Percentiles rank a stretch among this genome's conserved stretches.
Conservation (phyloP, 2,329 filamentous ascomycete species). For the Cadophora luteo-olivacea region DNA sequence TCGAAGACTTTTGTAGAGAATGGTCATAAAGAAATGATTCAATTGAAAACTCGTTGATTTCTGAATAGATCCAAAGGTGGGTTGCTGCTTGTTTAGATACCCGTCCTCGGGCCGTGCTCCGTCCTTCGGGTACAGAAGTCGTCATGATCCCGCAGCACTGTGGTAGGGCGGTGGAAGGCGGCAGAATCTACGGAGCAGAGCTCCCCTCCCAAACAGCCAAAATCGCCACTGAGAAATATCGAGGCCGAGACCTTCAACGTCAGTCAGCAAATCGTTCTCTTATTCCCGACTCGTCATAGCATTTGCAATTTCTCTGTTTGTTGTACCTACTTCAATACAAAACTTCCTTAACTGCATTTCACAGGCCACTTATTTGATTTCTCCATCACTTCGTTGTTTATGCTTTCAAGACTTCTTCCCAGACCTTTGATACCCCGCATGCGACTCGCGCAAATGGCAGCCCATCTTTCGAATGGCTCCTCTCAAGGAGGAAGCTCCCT, state of each 20-base stretch:
- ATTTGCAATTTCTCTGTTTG: background rate
- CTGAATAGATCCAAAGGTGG: conserved; percentile 5
- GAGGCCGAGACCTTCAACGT: conserved; percentile 25
- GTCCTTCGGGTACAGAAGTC: background rate
- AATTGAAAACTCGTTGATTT: background rate
- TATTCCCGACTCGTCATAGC: conserved; percentile 23
- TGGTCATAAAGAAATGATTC: conserved; percentile 23
- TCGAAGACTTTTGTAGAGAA: conserved; percentile 20
- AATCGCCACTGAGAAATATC: conserved; percentile 24
- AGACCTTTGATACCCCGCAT: conserved; percentile 42
- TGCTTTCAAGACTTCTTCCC: conserved; percentile 41
- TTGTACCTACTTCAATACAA: background rate
- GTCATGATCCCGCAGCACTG: background rate
- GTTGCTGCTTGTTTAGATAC: background rate
- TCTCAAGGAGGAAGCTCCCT: conserved; percentile 46
- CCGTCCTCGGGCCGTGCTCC: background rate
- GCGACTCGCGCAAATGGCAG: conserved; percentile 53
- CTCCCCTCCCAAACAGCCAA: no score
- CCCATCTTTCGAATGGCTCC: conserved; percentile 47
- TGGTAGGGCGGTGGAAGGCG: conserved; percentile 2
- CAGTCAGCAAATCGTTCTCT: conserved; percentile 22
- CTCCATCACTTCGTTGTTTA: conserved; percentile 30
- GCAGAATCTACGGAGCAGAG: conserved; percentile 4
- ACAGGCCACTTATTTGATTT: background rate
- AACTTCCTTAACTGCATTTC: background rate